Evolutionary conservation across 2,329 filamentous ascomycete genomes (phyloP).

Genomic region (Claviceps maximensis): DNA sequence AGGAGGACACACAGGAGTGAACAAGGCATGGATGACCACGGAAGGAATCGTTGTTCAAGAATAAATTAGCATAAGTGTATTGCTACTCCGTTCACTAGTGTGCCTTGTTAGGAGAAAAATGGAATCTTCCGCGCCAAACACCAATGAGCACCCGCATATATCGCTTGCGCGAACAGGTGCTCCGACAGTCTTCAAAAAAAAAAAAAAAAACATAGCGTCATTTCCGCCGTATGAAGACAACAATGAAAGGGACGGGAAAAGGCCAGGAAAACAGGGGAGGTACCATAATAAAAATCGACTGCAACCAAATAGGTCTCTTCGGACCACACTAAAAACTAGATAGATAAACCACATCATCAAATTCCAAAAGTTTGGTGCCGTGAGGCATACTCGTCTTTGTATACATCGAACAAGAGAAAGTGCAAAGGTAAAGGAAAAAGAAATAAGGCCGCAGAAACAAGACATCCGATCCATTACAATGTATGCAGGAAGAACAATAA

Average conservation of each 20-base stretch:
- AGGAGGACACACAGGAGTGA: not conserved
- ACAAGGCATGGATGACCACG: not conserved
- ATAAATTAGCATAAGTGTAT: constrained; percentile 4
- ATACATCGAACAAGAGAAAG: constrained; percentile 9
- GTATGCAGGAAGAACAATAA: not conserved
- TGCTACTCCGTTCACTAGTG: constrained; percentile 1
- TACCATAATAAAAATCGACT: not conserved
- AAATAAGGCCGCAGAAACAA: constrained; percentile 6
- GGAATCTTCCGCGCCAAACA: constrained; percentile 1
- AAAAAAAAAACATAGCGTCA: not conserved
- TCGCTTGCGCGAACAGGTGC: constrained; percentile 3
- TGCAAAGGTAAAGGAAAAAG: not conserved
- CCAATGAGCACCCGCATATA: not conserved
- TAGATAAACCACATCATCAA: constrained; percentile 4
- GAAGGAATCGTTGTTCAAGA: not conserved
- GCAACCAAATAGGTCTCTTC: too few species aligned
- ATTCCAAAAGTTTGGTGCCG: constrained; percentile 20
- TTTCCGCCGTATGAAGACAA: not conserved
- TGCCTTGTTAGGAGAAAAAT: not conserved
- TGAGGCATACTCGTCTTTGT: constrained; percentile 26
- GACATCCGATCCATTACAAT: too few species aligned
- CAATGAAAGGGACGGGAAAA: too few species aligned
- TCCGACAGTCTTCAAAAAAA: not conserved
- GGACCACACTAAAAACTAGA: constrained; percentile 1
- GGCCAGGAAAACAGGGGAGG: not conserved